Evolutionary conservation across 768 basidiomycete species (phyloP).

Genomic region (Dioszegia aurantiaca): DNA sequence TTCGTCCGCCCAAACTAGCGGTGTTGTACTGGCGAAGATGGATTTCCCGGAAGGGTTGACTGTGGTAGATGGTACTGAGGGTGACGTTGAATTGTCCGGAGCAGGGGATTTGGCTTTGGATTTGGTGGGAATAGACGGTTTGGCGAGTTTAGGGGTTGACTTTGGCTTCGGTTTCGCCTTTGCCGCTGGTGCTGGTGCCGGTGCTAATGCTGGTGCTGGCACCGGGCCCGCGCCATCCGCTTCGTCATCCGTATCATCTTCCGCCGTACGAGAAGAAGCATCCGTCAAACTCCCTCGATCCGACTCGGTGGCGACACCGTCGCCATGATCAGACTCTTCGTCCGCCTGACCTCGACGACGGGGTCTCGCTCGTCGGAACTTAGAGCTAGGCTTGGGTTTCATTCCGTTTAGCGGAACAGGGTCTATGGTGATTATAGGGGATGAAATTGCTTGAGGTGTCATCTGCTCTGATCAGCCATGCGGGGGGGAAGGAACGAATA

Average conservation of each 20-base stretch:
- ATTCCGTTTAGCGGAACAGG: not conserved
- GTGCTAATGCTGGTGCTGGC: not conserved
- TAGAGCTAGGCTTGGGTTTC: conserved; percentile 1
- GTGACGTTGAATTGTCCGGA: not conserved
- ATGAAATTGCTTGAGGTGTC: not conserved
- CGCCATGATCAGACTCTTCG: conserved; percentile 17
- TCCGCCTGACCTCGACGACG: conserved; percentile 28
- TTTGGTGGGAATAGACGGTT: too few relatives aligned
- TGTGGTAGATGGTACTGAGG: not conserved
- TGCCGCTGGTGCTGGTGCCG: not conserved
- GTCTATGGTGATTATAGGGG: not conserved
- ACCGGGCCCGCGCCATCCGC: conserved; percentile 18
- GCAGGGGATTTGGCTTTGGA: not conserved
- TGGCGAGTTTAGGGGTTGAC: too few relatives aligned
- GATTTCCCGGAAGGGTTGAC: not conserved
- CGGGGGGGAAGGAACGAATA: too few relatives aligned
- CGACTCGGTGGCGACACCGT: not conserved
- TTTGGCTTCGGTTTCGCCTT: too few relatives aligned
- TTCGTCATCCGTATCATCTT: conserved; percentile 24
- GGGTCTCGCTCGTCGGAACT: conserved; percentile 22
- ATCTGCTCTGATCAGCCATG: not conserved
- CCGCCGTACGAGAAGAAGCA: conserved; percentile 17
- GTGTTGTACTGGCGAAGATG: conserved; percentile 23
- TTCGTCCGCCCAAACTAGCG: conserved; percentile 21
- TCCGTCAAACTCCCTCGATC: conserved; percentile 26